Base-by-base conservation (phyloP, 495 filamentous ascomycete genomes). In the Penicillium diatomitis region DNA sequence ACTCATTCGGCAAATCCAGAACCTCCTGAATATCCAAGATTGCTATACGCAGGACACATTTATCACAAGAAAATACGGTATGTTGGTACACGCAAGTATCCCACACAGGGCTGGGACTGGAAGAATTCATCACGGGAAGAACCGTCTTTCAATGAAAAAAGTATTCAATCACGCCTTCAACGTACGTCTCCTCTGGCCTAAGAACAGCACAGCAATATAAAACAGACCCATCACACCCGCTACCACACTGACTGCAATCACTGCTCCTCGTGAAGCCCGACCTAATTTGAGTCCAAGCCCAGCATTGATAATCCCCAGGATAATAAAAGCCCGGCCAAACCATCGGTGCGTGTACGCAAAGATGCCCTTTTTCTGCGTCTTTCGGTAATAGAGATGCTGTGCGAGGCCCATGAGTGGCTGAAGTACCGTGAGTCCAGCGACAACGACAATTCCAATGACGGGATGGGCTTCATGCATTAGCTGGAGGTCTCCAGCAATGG, bases 291-390 rank as follows among this genome's bases (percentile, higher is more conserved):
- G 1, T 86, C 86, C 4, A 87, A 63, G 0, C 84, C 86, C 85
- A 44, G 78, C 86, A 62, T 88, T 90, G 47, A 88, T 68, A 33
- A 87, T 69, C 2, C 80, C 87, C n/a, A 86, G 55, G 3, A 73
- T 55, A 28, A 90, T 72, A 33, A 87, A 53, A 5, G 63, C 39
- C 1, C 87, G 77, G 4, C 86, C 87, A 49, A 73, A 78, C 85
- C 86, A 88, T 54, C 84, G 79, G 58, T 90, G 87, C 4, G 65
- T 56, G 47, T 80, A 66, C n/a, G 75, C 77, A 61, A 83, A 69
- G 4, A 69, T 5, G 8, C 76, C 76, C 8, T 82, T 82, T 5
- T 49, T 38, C 29, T 71, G 59, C 2, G 65, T 59, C 49, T 73
- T 75, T 8, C 66, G 36, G 53, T 76, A 70, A 36, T 64, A 56